phyloP scores from a whole-genome alignment of 2,329 filamentous ascomycete genomes.

The Arachnomyces sp. region DNA sequence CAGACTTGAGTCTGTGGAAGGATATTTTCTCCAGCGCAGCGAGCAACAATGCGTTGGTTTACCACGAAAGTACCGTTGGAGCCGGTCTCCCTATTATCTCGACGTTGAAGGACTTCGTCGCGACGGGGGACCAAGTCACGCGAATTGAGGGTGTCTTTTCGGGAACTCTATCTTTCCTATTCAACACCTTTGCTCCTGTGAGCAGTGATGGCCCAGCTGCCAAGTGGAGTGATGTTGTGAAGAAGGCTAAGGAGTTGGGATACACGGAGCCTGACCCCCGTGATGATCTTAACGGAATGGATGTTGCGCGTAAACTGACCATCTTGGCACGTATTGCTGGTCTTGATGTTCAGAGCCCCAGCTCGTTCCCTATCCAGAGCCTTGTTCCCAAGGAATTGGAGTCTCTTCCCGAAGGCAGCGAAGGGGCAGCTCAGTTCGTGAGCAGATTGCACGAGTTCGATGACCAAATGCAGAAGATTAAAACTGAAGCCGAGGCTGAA shows the following conservation, averaged over 20 bases:
- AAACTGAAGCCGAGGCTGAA: conserved; percentile 72
- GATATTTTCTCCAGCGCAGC: conserved; percentile 71
- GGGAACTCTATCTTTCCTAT: conserved; percentile 94
- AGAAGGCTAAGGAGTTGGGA: conserved; percentile 82
- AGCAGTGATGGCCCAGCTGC: conserved; percentile 44
- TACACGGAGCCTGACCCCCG: conserved; percentile 86
- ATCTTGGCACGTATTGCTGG: conserved; percentile 84
- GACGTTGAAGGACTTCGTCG: conserved; percentile 85
- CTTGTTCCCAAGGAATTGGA: conserved; percentile 85
- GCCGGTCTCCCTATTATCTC: conserved; percentile 90
- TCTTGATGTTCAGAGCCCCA: conserved; percentile 70
- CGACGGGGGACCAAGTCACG: conserved; percentile 83
- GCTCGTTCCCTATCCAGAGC: conserved; percentile 86
- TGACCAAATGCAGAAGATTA: conserved; percentile 78
- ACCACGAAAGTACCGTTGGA: conserved; percentile 91
- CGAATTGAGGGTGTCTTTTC: conserved; percentile 97
- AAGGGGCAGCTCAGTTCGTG: conserved; percentile 72
- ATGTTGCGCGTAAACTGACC: conserved; percentile 91
- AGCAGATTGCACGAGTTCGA: conserved; percentile 73
- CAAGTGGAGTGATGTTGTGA: conserved; percentile 84
- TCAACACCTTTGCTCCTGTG: conserved; percentile 90
- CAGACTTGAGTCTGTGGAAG: conserved; percentile 71
- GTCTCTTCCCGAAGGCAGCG: conserved; percentile 49
- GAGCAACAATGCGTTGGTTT: conserved; percentile 61
- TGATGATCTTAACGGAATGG: conserved; percentile 78